A percentile compares a stretch with the other conserved stretches of the same genome.
These are phyloP conservation scores for Thyridium curvatum DNA, from an alignment of 2,329 filamentous ascomycete genomes.

Conservation along the genomic window DNA sequence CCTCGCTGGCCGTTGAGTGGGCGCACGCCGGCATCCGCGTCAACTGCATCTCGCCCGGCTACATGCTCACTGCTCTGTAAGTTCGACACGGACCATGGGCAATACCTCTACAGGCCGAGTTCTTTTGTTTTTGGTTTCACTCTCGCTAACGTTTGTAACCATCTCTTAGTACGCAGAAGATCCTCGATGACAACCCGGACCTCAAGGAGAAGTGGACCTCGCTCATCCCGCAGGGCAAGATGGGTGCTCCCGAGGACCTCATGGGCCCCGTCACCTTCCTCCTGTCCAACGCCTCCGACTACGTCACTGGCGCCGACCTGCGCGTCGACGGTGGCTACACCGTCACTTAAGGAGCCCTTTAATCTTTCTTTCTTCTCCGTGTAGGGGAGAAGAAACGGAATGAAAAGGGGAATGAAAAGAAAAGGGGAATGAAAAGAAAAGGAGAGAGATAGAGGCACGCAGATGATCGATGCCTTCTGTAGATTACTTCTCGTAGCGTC, in stretches of 20 bases:
- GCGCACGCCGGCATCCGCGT: constrained; percentile 81
- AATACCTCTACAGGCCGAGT: no score
- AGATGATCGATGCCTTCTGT: no score
- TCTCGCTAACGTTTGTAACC: no score
- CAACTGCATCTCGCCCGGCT: constrained; percentile 92
- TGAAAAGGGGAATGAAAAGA: background rate
- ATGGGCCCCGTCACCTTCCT: constrained; percentile 91
- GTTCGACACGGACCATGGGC: no score
- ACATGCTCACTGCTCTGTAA: constrained; percentile 92
- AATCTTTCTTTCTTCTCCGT: no score
- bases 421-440: background rate
- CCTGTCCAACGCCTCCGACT: constrained; percentile 69
- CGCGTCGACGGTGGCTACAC: constrained; percentile 87
- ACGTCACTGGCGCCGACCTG: constrained; percentile 68
- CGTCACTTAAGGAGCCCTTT: constrained; percentile 64
- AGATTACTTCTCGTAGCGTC: no score
- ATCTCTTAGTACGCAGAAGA: constrained; percentile 89
- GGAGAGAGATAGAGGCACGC: no score
- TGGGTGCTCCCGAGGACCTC: constrained; percentile 85
- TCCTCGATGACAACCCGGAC: constrained; percentile 87
- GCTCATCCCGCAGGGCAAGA: constrained; percentile 86
- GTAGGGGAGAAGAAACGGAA: background rate
- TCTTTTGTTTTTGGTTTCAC: no score
- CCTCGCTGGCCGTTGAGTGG: constrained; percentile 91
- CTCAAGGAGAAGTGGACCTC: constrained; percentile 87